Evolutionary conservation across 2,329 filamentous ascomycete species (phyloP), one percentile per base, ranked within the genome.

Genomic region (Aspergillus phoenicis): DNA sequence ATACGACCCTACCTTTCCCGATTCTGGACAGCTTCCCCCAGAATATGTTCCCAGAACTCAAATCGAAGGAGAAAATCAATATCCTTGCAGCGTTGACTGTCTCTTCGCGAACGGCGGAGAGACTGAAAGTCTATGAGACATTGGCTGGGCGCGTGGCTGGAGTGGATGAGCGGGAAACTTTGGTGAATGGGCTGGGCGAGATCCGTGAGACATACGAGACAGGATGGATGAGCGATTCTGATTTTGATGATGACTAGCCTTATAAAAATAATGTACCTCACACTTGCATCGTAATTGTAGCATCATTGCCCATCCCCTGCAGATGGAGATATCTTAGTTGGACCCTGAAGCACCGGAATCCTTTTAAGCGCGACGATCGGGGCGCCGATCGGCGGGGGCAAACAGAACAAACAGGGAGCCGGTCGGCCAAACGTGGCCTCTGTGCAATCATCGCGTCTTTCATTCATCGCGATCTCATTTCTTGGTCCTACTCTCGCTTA

Each of bases 141-240:
- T 82, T 89, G 11, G 87, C 90, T 11, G 78, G 84, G 15, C 84
- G 88, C 63, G 82, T 60, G 75, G 82, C 93, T 15, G 81, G 83
- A 0, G 69, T 94, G 3, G 91, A 96, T 62, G 93, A 98, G 71
- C 85, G 94, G 45, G 95, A 99, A 77, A 82, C 83, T 2, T 81
- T 98, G n/a, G 86, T 87, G 49, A 95, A 96, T 71, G 88, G 90
- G 11, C 81, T 99, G 41, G 87, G 90, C 24, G 89, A 91, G 62
- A 88, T 98, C 69, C 89, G 90, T 1, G 93, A 97, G 71, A 91
- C 91, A 62, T 98, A 97, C 74, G 88, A 91, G 67, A 91, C 95
- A 63, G 92, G 92, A 1, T 97, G 91, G 91, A 88, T 87, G 11
- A 92, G 89, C 70, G 91, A 88, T 57, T 77, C 74, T 20, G 80